Base-by-base conservation (phyloP, 2,329 filamentous ascomycete species). In the Pyricularia pennisetigena region DNA sequence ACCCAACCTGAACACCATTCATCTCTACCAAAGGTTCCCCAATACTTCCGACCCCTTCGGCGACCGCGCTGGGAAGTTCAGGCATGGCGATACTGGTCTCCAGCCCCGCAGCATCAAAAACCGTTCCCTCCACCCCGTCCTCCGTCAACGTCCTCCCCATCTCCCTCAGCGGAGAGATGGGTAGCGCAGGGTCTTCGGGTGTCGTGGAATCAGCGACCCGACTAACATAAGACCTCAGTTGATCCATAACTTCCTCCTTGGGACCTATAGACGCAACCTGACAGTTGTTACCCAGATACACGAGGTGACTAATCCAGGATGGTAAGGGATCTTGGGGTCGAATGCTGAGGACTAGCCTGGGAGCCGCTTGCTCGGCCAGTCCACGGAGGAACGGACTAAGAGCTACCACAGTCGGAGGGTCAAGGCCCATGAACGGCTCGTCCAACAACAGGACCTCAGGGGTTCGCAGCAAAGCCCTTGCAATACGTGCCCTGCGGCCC, bases 341-440 rank as follows among this genome's bases (percentile, higher is more conserved):
- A 14, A 94, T 83, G 62, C 89, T 90, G 54, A 98, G 79, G 2
- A 98, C 82, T 28, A 98, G 80, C 35, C 92, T 84, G 0, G 93
- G 94, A 7, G 82, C 83, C 16, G 85, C 85, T 65, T 83, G 84
- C 69, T 86, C 82, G 0, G 93, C 91, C 68, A 97, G 79, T 0
- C 83, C 82, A 71, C 87, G 80, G 26, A 97, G 80, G 64, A 98
- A 81, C 0, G 84, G 83, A 59, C 91, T 94, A 72, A 98, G 80
- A 1, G 86, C 85, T 14, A 85, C 82, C 14, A 92, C 86, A 0
- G 93, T 96, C 6, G 89, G 89, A 16, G 94, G 95, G 77, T 98
- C 95, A 20, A 99, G 82, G 0, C 95, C 94, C 91, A 97, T 97
- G 75, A 97, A 97, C 0, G 95, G 94, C 73, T 97, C 94, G 78